Conservation (phyloP, 1,139 yeast genomes). For the Sugiyamaella neomexicana region DNA sequence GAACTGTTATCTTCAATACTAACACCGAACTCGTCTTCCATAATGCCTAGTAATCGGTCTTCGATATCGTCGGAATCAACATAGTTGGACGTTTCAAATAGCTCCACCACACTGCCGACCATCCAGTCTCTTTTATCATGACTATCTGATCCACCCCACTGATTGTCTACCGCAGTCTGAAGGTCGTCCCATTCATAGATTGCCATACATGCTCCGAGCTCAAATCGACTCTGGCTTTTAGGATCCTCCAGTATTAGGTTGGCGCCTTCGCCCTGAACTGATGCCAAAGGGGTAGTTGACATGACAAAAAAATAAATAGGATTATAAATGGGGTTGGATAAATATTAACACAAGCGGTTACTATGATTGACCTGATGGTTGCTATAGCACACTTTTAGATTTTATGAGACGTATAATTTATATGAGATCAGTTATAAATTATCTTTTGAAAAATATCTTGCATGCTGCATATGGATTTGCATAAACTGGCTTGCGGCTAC, state of each 20-base stretch:
- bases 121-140: constrained; percentile 95
- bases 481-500: no score
- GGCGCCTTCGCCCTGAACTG: constrained; percentile 35
- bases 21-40: constrained; percentile 93
- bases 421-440: no score
- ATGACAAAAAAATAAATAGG: not conserved
- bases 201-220: constrained; percentile 91
- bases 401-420: no score
- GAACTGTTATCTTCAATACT: constrained; percentile 89
- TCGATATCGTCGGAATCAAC: constrained; percentile 81
- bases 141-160: constrained; percentile 95
- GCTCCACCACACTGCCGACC: constrained; percentile 75
- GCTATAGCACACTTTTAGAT: not conserved
- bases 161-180: constrained; percentile 87
- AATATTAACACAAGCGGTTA: not conserved
- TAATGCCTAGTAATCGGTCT: constrained; percentile 80
- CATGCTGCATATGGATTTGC: no score
- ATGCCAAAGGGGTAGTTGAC: constrained; percentile 18
- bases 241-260: constrained; percentile 58
- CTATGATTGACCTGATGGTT: not conserved
- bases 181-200: constrained; percentile 87
- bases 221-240: constrained; percentile 78
- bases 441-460: no score
- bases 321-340: not conserved
- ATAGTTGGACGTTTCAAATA: constrained; percentile 51